Base-by-base conservation (phyloP, 2,329 filamentous ascomycete species). In the Thielaviopsis punctulata region DNA sequence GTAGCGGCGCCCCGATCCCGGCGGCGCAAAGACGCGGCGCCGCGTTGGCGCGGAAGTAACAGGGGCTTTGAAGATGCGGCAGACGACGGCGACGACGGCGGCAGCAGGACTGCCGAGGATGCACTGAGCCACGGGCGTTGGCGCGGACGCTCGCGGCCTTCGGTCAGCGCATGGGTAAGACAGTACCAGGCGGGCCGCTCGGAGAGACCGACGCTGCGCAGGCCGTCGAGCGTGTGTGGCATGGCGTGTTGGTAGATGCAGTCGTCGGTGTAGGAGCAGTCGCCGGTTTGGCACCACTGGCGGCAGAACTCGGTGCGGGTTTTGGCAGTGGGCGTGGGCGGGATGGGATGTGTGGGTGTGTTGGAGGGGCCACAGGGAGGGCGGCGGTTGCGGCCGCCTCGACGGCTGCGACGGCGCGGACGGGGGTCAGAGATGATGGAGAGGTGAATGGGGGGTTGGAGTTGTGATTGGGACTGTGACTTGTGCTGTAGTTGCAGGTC, bases 181-280 rank as follows among this genome's bases (percentile, higher is more conserved):
- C 58, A 51, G 27, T 59, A 75, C 73, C 73, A 76, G 1, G 55
- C 55, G 1, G 73, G 73, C 48, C 66, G 63, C 54, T 64, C 62
- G 8, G 39, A 48, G 9, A 76, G 63, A 0, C 71, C 71, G 21
- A 72, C 64, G 51, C 65, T 63, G 8, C 58, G 59, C 6, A 75
- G 66, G 1, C 66, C 70, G 15, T 62, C 61, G 4, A 55, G 25
- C 0, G 67, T 69, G 54, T 58, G 59, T 3, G 73, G 73, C 72
- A 76, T 74, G 54, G 58, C 59, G 60, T 77, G 73, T 46, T 59
- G 57, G 59, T 66, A 71, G 3, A 64, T 64, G 60, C 73, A 77
- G 8, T 60, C 56, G 6, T 53, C 48, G 3, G 66, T 69, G 62
- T 65, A 74, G 57, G 64, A 67, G 60, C 73, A 77, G 12, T 61